phyloP scores from a whole-genome alignment of 2,329 filamentous ascomycete genomes.

The Alternaria rosae region DNA sequence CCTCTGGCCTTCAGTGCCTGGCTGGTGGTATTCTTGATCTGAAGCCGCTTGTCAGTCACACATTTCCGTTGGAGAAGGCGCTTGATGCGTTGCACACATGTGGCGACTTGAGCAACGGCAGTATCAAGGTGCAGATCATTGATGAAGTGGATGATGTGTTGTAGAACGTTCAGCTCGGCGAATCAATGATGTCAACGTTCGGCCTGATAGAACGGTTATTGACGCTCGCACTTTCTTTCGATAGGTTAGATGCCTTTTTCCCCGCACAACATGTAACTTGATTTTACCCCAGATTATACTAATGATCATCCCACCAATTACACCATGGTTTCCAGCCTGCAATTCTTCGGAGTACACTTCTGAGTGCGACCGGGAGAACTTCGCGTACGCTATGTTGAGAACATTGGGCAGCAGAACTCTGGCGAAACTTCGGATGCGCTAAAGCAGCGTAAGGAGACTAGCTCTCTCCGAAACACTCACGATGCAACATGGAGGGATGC shows the following conservation, averaged over 20 bases:
- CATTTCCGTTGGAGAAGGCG: constrained; percentile 68
- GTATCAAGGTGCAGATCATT: constrained; percentile 68
- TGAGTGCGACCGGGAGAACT: neutral
- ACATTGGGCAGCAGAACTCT: neutral
- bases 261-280: neutral
- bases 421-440: neutral
- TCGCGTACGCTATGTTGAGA: neutral
- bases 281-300: neutral
- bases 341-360: too few relatives aligned
- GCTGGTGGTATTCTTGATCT: constrained; percentile 67
- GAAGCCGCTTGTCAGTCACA: constrained; percentile 69
- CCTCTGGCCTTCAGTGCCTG: constrained; percentile 68
- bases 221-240: neutral
- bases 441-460: neutral
- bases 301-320: neutral
- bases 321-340: too few relatives aligned
- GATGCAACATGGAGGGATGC: neutral
- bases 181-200: neutral
- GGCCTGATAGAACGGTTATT: neutral
- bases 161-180: constrained; percentile 4
- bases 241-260: neutral
- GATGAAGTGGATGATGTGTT: constrained; percentile 51
- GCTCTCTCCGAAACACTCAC: neutral
- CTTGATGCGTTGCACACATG: constrained; percentile 64
- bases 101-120: constrained; percentile 60